phyloP scores from a whole-genome alignment of 495 filamentous ascomycete genomes.

The Viridothelium virens region DNA sequence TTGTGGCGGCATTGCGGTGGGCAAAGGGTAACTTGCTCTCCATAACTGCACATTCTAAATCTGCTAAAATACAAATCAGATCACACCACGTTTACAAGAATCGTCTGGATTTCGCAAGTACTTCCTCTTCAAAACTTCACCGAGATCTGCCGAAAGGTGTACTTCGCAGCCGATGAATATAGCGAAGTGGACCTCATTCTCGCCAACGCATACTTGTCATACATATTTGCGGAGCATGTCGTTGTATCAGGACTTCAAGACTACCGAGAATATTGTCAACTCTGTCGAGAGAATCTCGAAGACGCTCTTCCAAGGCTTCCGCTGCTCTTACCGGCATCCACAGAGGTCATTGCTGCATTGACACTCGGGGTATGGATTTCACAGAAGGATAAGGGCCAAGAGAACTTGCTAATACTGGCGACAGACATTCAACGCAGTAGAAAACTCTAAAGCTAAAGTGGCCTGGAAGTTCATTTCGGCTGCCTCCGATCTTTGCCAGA shows the following conservation, averaged over 20 bases:
- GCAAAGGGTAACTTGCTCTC: conserved; percentile 36
- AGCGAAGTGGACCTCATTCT: conserved; percentile 26
- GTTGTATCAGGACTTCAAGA: conserved; percentile 19
- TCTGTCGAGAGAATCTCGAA: conserved; percentile 22
- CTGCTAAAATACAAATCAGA: conserved; percentile 15
- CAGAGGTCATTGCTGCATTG: conserved; percentile 25
- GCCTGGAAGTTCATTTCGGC: conserved; percentile 28
- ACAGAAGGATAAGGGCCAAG: neutral
- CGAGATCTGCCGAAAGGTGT: conserved; percentile 27
- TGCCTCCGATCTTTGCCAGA: conserved; percentile 23
- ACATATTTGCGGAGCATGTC: conserved; percentile 24
- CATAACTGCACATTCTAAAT: neutral
- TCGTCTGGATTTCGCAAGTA: conserved; percentile 19
- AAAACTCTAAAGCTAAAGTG: conserved; percentile 23
- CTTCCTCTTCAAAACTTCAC: conserved; percentile 26
- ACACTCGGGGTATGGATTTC: conserved; percentile 21
- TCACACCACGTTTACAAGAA: conserved; percentile 15
- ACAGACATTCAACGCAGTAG: conserved; percentile 35
- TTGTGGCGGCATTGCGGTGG: conserved; percentile 26
- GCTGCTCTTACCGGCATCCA: conserved; percentile 24
- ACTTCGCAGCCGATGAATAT: conserved; percentile 28
- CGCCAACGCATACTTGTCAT: conserved; percentile 27
- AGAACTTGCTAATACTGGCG: neutral
- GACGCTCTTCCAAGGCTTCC: conserved; percentile 21
- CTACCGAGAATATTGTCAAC: conserved; percentile 16